Base-by-base conservation (phyloP, 2,329 filamentous ascomycete genomes). In the Tricladium varicosporioides region DNA sequence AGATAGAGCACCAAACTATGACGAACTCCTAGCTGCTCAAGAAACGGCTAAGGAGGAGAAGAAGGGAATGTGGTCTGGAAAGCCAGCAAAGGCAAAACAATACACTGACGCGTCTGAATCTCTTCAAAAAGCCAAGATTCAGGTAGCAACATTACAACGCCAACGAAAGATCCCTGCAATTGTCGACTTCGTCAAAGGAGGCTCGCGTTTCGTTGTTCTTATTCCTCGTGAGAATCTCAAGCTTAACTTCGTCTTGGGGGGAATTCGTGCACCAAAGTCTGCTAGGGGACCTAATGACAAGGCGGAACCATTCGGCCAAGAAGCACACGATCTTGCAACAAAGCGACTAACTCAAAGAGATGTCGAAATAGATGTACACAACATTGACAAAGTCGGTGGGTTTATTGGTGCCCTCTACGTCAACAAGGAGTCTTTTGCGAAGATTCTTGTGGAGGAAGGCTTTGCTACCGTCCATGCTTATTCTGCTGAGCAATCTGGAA, bases 131-230 rank as follows among this genome's bases (percentile, higher is more conserved):
- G 94, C 94, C 61, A 97, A 97, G 81, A 87, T 96, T 53, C 92
- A 96, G 73, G 82, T 96, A 40, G 89, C 90, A 10, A 87, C 91
- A 18, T 81, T 99, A 32, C 90, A 94, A 60, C 85, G 93, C 53
- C 92, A 97, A 73, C 93, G 91, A 80, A 93, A 90, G 74, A 87
- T 97, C 2, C 92, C 94, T 7, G 94, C 89, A 10, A 81, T 99
- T 65, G 92, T 99, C 44, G 94, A 99, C 73, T 99, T 95, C 73
- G 94, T 96, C 78, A 97, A 97, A 76, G 90, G 92, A n/a, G 94
- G 90, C 31, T 96, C 92, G 43, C 85, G 94, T 64, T 99, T 97
- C 74, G 96, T 91, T 22, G 81, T 99, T 36, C 79, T 99, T 9
- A 85, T 99, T 49, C 93, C 94, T 48, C 88, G 92, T 36, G 94